Evolutionary conservation across 352 stramenopile species (phyloP).

Genomic region (Phytophthora tubulina): DNA sequence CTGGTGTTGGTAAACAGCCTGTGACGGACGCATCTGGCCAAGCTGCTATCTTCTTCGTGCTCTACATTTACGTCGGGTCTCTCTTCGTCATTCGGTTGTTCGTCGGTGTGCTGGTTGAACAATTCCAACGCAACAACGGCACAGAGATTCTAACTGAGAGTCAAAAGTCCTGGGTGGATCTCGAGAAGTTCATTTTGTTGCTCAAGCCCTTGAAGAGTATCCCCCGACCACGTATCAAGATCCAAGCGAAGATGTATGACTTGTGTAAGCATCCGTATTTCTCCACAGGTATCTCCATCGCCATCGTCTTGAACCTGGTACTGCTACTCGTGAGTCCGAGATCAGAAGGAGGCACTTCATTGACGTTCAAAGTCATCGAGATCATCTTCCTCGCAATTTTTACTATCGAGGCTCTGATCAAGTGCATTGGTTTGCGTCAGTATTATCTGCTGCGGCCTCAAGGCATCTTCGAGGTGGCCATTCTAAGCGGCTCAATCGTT

Average conservation of each 20-base stretch:
- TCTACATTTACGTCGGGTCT: slow-evolving; percentile 80
- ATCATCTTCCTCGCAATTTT: slow-evolving; percentile 78
- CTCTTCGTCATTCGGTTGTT: slow-evolving; percentile 86
- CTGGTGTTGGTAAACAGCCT: slow-evolving; percentile 54
- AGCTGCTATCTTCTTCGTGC: slow-evolving; percentile 74
- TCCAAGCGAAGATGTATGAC: slow-evolving; percentile 61
- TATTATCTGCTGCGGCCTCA: slow-evolving; percentile 68
- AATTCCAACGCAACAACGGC: slow-evolving; percentile 88
- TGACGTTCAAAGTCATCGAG: slow-evolving; percentile 70
- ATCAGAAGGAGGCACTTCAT: slow-evolving; percentile 26
- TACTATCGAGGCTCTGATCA: slow-evolving; percentile 60
- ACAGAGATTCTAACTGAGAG: slow-evolving; percentile 83
- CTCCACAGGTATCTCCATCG: slow-evolving; percentile 53
- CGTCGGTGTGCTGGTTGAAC: slow-evolving; percentile 82
- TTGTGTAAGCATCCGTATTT: slow-evolving; percentile 74
- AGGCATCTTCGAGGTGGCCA: slow-evolving; percentile 71
- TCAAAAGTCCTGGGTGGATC: slow-evolving; percentile 84
- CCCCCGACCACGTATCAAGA: slow-evolving; percentile 42
- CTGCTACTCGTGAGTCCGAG: slow-evolving; percentile 72
- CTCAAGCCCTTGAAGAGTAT: slow-evolving; percentile 71
- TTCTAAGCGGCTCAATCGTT: slow-evolving; percentile 67
- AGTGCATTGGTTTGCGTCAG: slow-evolving; percentile 68
- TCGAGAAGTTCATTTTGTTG: slow-evolving; percentile 83
- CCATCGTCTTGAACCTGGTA: slow-evolving; percentile 78
- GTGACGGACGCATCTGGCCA: slow-evolving; percentile 54